These are phyloP conservation scores for Cutaneotrichosporon sp. DNA, from an alignment of 1,284 basidiomycete species.

Conservation along the genomic window DNA sequence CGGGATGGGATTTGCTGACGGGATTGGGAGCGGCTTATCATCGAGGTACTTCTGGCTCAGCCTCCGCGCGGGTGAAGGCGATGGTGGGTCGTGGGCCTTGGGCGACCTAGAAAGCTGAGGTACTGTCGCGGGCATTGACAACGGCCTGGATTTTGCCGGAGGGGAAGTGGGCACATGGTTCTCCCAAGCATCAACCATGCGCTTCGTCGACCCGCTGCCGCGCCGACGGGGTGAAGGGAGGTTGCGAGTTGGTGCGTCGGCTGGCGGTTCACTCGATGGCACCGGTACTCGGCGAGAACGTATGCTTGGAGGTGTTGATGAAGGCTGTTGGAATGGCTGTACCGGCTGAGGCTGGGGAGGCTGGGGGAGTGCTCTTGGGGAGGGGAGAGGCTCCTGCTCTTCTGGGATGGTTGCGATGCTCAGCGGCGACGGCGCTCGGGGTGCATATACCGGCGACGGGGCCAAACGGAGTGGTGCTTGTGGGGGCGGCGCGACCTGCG, in stretches of 20 bases:
- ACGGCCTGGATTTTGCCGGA: background rate
- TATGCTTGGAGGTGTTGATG: background rate
- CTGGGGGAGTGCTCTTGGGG: background rate
- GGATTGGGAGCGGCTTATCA: conserved; percentile 38
- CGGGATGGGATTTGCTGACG: conserved; percentile 19
- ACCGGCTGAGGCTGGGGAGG: background rate
- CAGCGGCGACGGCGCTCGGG: background rate
- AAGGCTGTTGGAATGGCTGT: background rate
- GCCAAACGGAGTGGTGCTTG: background rate
- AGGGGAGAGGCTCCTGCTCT: background rate
- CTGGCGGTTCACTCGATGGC: no score
- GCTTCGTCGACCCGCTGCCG: conserved; percentile 28
- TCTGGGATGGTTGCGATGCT: background rate
- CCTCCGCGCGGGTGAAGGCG: background rate
- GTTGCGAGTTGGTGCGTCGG: background rate
- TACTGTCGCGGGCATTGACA: background rate
- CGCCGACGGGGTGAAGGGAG: conserved; percentile 9
- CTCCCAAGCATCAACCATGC: conserved; percentile 44
- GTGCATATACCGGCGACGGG: background rate
- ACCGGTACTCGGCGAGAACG: background rate
- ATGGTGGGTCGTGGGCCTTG: background rate
- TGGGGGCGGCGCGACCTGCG: background rate
- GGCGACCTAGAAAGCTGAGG: background rate
- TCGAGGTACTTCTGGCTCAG: conserved; percentile 27
- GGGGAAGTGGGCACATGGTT: background rate